Percentiles rank a stretch among this genome's conserved stretches.
Conservation (phyloP, 1,139 yeast species). For the Zhuliangozyma blackwelliae region DNA sequence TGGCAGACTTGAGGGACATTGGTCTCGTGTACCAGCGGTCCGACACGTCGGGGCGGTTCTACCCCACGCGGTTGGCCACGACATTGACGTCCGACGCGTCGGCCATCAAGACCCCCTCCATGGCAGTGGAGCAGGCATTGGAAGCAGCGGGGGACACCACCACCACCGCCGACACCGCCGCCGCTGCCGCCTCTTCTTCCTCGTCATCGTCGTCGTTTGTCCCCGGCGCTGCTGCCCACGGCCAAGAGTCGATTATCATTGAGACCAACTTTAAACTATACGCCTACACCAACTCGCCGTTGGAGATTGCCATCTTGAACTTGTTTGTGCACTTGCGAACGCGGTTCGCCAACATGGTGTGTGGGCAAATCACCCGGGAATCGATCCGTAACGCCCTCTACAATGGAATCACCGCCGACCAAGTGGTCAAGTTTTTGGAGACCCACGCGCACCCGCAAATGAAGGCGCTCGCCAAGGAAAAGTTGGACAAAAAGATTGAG, state of each 20-base stretch:
- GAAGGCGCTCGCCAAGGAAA: constrained; percentile 67
- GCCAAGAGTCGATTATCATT: constrained; percentile 68
- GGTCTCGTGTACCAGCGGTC: constrained; percentile 83
- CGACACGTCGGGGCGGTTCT: constrained; percentile 60
- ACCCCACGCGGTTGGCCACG: constrained; percentile 89
- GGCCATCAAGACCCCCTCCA: constrained; percentile 63
- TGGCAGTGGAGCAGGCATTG: constrained; percentile 62
- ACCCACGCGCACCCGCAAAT: constrained; percentile 95
- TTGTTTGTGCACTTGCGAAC: constrained; percentile 81
- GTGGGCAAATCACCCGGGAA: constrained; percentile 91
- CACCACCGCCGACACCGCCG: too few species aligned
- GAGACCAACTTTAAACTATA: constrained; percentile 93
- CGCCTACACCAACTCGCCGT: constrained; percentile 92
- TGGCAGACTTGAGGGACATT: constrained; percentile 85
- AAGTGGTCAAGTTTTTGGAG: constrained; percentile 81
- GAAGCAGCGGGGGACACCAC: too few species aligned
- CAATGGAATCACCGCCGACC: constrained; percentile 94
- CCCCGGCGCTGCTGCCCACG: constrained; percentile 15
- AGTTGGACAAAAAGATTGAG: constrained; percentile 60
- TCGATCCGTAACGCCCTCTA: constrained; percentile 77
- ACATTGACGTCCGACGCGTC: constrained; percentile 83
- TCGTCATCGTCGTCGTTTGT: constrained; percentile 4
- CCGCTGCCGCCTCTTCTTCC: constrained; percentile 6
- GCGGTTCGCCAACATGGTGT: constrained; percentile 86
- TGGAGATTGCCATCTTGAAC: constrained; percentile 89